Evolutionary conservation across 2,329 filamentous ascomycete species (phyloP).

Genomic region (Aspergillus texensis): DNA sequence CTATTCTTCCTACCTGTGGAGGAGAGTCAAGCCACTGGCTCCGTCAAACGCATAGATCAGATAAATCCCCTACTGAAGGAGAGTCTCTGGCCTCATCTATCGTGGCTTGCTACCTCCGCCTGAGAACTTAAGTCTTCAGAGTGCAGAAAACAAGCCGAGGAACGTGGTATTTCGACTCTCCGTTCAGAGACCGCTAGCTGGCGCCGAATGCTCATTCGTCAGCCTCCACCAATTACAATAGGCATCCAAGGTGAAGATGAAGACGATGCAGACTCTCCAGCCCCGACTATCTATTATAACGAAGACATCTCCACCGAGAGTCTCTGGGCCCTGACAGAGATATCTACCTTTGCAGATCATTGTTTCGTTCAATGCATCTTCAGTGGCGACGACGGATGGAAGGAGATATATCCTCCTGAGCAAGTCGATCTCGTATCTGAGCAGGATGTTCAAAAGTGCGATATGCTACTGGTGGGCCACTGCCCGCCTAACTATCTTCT

Average conservation of each 20-base stretch:
- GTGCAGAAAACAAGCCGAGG: not conserved
- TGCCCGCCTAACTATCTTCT: not conserved
- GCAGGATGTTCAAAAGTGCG: not conserved
- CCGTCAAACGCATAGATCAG: not conserved
- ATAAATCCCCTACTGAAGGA: not conserved
- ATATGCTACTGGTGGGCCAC: not conserved
- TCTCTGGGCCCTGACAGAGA: not conserved
- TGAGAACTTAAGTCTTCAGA: not conserved
- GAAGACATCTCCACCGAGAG: not conserved
- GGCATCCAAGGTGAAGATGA: not conserved
- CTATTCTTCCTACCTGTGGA: not conserved
- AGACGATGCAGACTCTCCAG: not conserved
- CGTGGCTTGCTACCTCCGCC: not conserved
- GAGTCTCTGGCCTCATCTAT: not conserved
- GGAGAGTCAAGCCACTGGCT: not conserved
- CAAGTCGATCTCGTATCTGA: not conserved
- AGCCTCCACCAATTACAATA: not conserved
- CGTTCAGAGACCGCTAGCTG: not conserved
- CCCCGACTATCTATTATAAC: not conserved
- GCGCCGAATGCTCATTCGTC: not conserved
- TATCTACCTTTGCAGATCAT: not conserved
- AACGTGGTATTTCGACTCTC: not conserved
- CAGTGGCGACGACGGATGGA: not conserved
- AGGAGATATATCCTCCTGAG: not conserved
- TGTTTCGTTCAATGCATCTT: not conserved